Evolutionary conservation across 768 basidiomycete genomes (phyloP).

Genomic region (Inosperma sp.): DNA sequence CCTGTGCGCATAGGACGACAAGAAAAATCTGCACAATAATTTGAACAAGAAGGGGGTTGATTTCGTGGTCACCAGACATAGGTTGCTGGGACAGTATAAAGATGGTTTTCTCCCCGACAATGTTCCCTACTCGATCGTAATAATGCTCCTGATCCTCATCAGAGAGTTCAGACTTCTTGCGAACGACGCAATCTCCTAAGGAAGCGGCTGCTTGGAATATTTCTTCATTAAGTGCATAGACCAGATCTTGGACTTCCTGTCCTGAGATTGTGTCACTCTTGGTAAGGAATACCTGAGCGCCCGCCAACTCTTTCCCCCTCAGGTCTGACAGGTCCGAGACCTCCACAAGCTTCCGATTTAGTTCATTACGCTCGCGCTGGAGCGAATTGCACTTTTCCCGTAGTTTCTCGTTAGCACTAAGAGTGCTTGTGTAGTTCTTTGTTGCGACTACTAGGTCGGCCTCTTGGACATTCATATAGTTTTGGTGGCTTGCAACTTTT

Average conservation of each 20-base stretch:
- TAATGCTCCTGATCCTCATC: slow-evolving; percentile 23
- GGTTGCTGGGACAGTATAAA: slow-evolving; percentile 3
- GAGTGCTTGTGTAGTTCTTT: too few relatives aligned
- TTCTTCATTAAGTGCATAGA: slow-evolving; percentile 44
- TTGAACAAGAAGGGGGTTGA: slow-evolving; percentile 19
- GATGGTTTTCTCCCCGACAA: slow-evolving; percentile 13
- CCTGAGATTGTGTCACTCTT: slow-evolving; percentile 41
- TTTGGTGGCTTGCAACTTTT: too few relatives aligned
- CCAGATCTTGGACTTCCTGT: slow-evolving; percentile 38
- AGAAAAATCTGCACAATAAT: slow-evolving; percentile 14
- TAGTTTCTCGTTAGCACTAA: too few relatives aligned
- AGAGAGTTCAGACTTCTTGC: slow-evolving; percentile 41
- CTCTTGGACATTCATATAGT: too few relatives aligned
- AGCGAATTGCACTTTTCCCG: background rate
- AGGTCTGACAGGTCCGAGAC: slow-evolving; percentile 23
- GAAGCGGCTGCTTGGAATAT: slow-evolving; percentile 45
- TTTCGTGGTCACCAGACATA: background rate
- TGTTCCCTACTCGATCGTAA: background rate
- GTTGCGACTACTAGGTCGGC: too few relatives aligned
- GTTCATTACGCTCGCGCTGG: slow-evolving; percentile 10
- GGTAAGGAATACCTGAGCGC: slow-evolving; percentile 41
- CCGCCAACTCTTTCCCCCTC: slow-evolving; percentile 41
- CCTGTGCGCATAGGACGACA: slow-evolving; percentile 7
- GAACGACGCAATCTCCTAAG: slow-evolving; percentile 44
- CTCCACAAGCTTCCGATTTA: slow-evolving; percentile 13